Percentiles rank a stretch among this genome's conserved stretches.
phyloP scores from a whole-genome alignment of 352 stramenopile species.

The Peronospora destructor region DNA sequence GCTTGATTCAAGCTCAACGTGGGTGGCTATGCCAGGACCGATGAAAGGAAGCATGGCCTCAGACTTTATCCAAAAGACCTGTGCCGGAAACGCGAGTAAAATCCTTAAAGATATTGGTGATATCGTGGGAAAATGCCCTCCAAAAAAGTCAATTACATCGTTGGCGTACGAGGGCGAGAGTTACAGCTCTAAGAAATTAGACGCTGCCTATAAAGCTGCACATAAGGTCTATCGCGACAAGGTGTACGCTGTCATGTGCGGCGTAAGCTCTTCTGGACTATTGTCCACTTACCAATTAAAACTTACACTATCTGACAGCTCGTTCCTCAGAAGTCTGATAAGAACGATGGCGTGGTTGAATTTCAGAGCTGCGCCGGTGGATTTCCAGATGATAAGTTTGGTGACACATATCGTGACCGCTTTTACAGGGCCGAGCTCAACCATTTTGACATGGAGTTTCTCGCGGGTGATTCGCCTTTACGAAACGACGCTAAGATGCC shows the following conservation, averaged over 20 bases:
- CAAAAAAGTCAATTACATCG: conserved; percentile 18
- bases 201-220: conserved; percentile 29
- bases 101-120: conserved; percentile 10
- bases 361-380: conserved; percentile 37
- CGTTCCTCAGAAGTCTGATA: conserved; percentile 27
- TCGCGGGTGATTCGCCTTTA: conserved; percentile 38
- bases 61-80: conserved; percentile 34
- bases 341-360: conserved; percentile 39
- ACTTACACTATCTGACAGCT: conserved; percentile 19
- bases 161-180: conserved; percentile 30
- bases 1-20: conserved; percentile 24
- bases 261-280: conserved; percentile 29
- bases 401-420: conserved; percentile 25
- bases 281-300: conserved; percentile 19
- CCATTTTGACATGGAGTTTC: conserved; percentile 38
- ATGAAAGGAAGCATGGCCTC: conserved; percentile 43
- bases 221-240: conserved; percentile 26
- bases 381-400: conserved; percentile 21
- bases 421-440: conserved; percentile 41
- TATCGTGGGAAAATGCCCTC: conserved; percentile 25
- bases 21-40: conserved; percentile 29
- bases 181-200: conserved; percentile 15
- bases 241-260: conserved; percentile 38
- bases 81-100: conserved; percentile 11
- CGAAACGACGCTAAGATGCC: conserved; percentile 38